These are phyloP conservation scores for Clavariopsis aquatica DNA, from an alignment of 495 filamentous ascomycete genomes.

Conservation along the genomic window DNA sequence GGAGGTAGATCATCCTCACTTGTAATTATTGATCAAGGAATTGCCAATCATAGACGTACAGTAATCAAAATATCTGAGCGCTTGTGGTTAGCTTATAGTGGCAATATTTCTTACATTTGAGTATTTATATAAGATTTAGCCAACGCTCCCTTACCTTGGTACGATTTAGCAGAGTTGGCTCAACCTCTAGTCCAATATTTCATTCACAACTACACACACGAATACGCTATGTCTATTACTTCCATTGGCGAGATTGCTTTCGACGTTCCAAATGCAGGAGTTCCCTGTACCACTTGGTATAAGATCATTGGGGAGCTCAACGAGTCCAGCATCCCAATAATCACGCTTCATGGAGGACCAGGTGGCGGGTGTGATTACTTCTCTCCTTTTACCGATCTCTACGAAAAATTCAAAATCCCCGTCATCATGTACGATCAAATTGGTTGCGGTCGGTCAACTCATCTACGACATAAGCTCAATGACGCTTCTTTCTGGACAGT, in stretches of 20 bases:
- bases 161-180: no score
- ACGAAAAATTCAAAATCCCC: slow-evolving; percentile 41
- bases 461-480: slow-evolving; percentile 47
- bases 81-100: no score
- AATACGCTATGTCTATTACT: no score
- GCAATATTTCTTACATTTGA: no score
- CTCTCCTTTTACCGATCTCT: slow-evolving; percentile 46
- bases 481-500: slow-evolving; percentile 52
- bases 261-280: background rate
- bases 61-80: no score
- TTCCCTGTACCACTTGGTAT: background rate
- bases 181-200: no score
- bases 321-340: slow-evolving; percentile 37
- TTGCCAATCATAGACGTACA: no score
- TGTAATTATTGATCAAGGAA: no score
- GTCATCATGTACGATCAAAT: slow-evolving; percentile 58
- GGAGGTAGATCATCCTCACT: no score
- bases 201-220: no score
- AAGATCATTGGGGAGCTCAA: slow-evolving; percentile 2
- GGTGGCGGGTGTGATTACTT: slow-evolving; percentile 52
- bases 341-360: slow-evolving; percentile 53
- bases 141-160: no score
- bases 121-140: no score
- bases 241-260: background rate
- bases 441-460: slow-evolving; percentile 53